A percentile compares a stretch with the other conserved stretches of the same genome.
These are phyloP conservation scores for Fusarium floridanum DNA, from an alignment of 2,329 filamentous ascomycete species.

Conservation along the genomic window DNA sequence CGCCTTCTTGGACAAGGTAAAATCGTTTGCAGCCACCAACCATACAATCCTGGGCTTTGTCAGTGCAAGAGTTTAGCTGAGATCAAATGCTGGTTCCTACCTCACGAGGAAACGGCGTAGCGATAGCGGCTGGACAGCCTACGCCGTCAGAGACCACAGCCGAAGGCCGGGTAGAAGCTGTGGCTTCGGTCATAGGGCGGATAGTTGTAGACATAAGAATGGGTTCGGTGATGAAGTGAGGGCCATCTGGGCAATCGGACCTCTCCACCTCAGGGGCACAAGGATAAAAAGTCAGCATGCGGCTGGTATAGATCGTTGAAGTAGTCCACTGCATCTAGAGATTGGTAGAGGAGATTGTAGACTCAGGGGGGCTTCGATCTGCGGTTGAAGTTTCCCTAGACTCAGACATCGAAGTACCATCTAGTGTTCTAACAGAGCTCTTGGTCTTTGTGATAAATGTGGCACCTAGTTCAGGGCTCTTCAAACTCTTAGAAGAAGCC, in stretches of 20 bases:
- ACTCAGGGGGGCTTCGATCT: neutral
- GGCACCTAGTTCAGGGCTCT: neutral
- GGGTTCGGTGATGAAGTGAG: neutral
- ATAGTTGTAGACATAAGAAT: neutral
- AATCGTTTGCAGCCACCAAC: neutral
- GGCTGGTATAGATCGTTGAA: neutral
- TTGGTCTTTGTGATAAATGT: neutral
- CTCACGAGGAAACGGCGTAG: neutral
- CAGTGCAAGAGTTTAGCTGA: neutral
- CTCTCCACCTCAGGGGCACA: neutral
- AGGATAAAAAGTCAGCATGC: neutral
- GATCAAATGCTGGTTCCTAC: neutral
- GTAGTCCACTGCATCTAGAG: neutral
- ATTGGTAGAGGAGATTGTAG: neutral
- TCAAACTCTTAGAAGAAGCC: neutral
- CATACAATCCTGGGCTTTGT: neutral
- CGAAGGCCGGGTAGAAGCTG: neutral
- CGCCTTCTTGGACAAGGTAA: neutral
- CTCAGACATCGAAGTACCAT: neutral
- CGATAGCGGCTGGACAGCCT: neutral
- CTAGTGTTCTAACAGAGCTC: neutral
- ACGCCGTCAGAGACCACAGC: neutral
- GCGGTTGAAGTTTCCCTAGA: neutral
- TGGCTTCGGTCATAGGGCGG: neutral
- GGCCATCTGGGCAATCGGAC: neutral